These are phyloP conservation scores for Pelargonium cotyledonis DNA, from an alignment of 441 rosid genomes.

Conservation along the genomic window DNA sequence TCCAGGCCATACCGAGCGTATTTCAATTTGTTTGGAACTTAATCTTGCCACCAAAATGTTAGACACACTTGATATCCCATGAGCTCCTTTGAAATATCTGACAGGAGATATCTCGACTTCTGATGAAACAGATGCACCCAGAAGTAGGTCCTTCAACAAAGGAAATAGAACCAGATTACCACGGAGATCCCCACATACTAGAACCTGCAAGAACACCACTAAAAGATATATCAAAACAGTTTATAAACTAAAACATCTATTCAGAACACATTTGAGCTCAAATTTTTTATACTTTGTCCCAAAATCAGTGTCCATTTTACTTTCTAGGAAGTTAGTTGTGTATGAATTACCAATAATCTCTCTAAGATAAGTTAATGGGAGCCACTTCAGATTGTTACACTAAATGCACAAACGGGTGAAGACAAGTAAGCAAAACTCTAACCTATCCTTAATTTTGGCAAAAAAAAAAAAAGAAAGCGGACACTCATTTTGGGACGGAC, in stretches of 20 bases:
- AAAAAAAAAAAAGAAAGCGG: too few species aligned
- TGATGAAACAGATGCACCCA: conserved; percentile 25
- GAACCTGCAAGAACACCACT: conserved; percentile 48
- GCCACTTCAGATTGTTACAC: too few species aligned
- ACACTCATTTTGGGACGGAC: too few species aligned
- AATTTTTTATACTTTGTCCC: conserved; percentile 2
- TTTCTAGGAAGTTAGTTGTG: too few species aligned
- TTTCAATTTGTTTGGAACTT: conserved; percentile 48
- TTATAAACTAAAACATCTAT: neutral
- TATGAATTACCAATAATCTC: too few species aligned
- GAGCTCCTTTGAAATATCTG: conserved; percentile 82
- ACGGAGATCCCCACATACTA: conserved; percentile 90
- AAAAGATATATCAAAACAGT: conserved; percentile 11
- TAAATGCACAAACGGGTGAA: too few species aligned
- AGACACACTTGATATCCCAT: conserved; percentile 84
- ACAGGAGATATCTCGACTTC: conserved; percentile 49
- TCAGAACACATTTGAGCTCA: neutral
- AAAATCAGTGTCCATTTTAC: too few species aligned
- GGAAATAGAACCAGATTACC: conserved; percentile 85
- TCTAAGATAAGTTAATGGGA: too few species aligned
- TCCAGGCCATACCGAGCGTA: conserved; percentile 60
- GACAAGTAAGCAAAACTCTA: too few species aligned
- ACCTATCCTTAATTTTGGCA: too few species aligned
- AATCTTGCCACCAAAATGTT: conserved; percentile 54
- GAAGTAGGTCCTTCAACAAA: conserved; percentile 44